Percentiles rank a stretch among this genome's conserved stretches.
These are phyloP conservation scores for Candida frijolesensis DNA, from an alignment of 1,139 yeast species.

Conservation along the genomic window DNA sequence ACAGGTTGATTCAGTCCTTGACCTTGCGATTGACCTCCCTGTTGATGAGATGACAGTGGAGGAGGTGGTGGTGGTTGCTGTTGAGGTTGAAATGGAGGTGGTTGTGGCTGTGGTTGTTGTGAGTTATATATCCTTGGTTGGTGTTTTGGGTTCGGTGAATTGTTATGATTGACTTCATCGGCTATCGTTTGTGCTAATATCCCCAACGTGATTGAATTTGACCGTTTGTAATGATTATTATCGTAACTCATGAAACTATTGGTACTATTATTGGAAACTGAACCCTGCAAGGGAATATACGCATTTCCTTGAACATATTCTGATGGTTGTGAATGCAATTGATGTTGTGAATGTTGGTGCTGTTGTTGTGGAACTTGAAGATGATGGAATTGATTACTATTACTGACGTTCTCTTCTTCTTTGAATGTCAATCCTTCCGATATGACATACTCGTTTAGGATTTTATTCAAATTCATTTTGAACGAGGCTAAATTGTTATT, in stretches of 20 bases:
- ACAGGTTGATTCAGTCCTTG: slow-evolving; percentile 3
- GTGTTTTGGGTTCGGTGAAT: slow-evolving; percentile 4
- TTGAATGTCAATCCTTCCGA: slow-evolving; percentile 13
- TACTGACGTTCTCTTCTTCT: slow-evolving; percentile 10
- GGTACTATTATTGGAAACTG: slow-evolving; percentile 4
- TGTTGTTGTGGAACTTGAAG: background rate
- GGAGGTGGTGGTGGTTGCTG: slow-evolving; percentile 3
- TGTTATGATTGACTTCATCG: slow-evolving; percentile 5
- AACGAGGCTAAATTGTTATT: slow-evolving; percentile 19
- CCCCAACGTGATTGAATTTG: slow-evolving; percentile 18
- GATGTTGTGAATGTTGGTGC: slow-evolving; percentile 3
- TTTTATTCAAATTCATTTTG: slow-evolving; percentile 19
- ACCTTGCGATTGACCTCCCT: background rate
- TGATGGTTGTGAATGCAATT: background rate
- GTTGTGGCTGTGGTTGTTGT: slow-evolving; percentile 8
- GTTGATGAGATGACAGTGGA: background rate
- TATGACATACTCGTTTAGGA: slow-evolving; percentile 19
- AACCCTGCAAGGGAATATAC: slow-evolving; percentile 1
- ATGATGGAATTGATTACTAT: background rate
- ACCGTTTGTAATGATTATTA: slow-evolving; percentile 10
- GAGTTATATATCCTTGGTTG: slow-evolving; percentile 3
- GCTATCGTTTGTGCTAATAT: slow-evolving; percentile 11
- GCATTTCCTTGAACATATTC: slow-evolving; percentile 3
- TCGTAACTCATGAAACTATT: slow-evolving; percentile 5
- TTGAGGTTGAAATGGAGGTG: background rate